Evolutionary conservation across 441 rosid species (phyloP).

Genomic region (Rhodomyrtus psidioides): DNA sequence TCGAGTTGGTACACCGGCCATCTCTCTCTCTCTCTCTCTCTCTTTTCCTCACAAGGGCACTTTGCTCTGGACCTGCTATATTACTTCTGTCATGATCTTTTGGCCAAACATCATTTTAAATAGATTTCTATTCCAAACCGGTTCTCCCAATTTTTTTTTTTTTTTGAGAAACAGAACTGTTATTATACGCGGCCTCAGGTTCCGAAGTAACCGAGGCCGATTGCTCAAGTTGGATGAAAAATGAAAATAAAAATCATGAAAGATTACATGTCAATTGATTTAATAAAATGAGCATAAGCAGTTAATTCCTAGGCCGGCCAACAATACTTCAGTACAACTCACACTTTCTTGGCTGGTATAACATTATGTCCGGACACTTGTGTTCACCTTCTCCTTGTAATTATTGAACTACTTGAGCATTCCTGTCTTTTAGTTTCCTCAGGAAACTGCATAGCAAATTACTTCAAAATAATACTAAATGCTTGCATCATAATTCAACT

Average conservation of each 20-base stretch:
- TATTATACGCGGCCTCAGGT: too few species aligned
- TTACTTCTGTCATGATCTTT: neutral
- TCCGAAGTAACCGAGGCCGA: neutral
- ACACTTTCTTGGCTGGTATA: neutral
- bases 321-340: neutral
- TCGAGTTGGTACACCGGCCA: neutral
- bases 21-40: neutral
- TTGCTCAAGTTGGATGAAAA: neutral
- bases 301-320: neutral
- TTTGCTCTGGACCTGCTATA: neutral
- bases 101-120: neutral
- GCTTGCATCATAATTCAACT: neutral
- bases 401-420: neutral
- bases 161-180: too few species aligned
- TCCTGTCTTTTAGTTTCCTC: neutral
- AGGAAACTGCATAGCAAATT: neutral
- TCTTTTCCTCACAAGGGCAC: neutral
- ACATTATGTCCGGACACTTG: neutral
- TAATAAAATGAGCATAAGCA: neutral
- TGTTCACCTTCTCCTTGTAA: neutral
- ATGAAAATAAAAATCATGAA: neutral
- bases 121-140: too few species aligned
- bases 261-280: neutral
- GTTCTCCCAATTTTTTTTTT: too few species aligned
- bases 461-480: neutral